A percentile compares a stretch with the other conserved stretches of the same genome.
These are phyloP conservation scores for Cryptosporidium sp. DNA, from an alignment of 169 alveolate genomes.

Conservation along the genomic window DNA sequence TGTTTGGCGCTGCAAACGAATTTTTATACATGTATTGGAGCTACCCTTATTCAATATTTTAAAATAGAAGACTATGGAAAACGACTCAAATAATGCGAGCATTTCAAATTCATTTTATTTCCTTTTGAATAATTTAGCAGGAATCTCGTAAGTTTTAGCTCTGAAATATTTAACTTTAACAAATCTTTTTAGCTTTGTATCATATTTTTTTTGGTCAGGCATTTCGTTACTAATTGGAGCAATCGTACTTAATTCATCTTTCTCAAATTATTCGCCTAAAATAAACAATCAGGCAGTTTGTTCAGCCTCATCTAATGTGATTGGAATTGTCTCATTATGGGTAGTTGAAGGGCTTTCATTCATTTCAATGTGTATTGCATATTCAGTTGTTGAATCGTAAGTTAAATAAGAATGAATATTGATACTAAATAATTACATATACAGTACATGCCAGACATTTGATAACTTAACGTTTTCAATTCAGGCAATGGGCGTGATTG, in stretches of 20 bases:
- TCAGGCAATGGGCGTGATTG: constrained; percentile 75
- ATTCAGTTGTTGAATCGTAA: constrained; percentile 73
- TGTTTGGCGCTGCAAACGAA: not conserved
- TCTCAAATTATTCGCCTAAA: constrained; percentile 75
- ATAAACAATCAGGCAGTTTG: constrained; percentile 77
- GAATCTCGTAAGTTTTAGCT: constrained; percentile 60
- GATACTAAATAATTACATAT: not conserved
- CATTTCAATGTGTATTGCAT: constrained; percentile 64
- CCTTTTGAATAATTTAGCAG: constrained; percentile 42
- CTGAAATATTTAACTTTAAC: not conserved
- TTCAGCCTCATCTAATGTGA: constrained; percentile 72
- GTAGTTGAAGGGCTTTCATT: constrained; percentile 76
- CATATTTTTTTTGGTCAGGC: constrained; percentile 82
- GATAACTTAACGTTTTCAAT: constrained; percentile 73
- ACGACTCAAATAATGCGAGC: constrained; percentile 8
- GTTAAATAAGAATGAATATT: not conserved
- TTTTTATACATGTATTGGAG: constrained; percentile 11
- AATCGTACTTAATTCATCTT: constrained; percentile 71
- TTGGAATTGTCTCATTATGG: constrained; percentile 76
- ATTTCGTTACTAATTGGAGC: constrained; percentile 76
- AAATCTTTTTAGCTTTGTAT: constrained; percentile 59
- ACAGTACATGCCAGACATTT: constrained; percentile 47
- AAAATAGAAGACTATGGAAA: not conserved
- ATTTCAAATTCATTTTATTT: constrained; percentile 49
- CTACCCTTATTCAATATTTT: not conserved